A percentile compares a stretch with the other conserved stretches of the same genome.
Conservation (phyloP, 352 stramenopile genomes). For the Vaucheria bursata region DNA sequence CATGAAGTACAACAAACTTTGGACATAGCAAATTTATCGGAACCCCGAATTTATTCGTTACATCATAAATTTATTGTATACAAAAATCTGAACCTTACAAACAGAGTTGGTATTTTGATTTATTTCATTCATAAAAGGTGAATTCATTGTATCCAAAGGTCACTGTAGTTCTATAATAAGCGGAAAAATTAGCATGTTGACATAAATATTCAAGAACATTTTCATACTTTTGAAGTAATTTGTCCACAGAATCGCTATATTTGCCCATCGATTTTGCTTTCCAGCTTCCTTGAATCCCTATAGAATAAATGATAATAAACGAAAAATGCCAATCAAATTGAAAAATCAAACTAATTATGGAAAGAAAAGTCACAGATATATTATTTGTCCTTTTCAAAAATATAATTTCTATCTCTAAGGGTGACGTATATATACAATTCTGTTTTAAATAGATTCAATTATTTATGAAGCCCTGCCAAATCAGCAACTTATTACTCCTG, state of each 20-base stretch:
- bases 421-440: background rate
- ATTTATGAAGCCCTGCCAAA: background rate
- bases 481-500: background rate
- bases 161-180: too few relatives aligned
- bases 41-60: too few relatives aligned
- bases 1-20: too few relatives aligned
- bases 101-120: too few relatives aligned
- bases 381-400: background rate
- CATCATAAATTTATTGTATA: too few relatives aligned
- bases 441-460: background rate
- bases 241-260: background rate
- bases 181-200: too few relatives aligned
- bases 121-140: too few relatives aligned
- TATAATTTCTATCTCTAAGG: background rate
- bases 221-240: slow-evolving; percentile 5
- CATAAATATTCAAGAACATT: too few relatives aligned
- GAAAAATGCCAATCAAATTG: background rate
- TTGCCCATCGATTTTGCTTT: background rate
- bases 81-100: too few relatives aligned
- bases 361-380: too few relatives aligned
- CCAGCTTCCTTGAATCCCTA: background rate
- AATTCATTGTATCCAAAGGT: too few relatives aligned
- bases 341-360: background rate
- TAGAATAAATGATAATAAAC: background rate
- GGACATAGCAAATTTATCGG: too few relatives aligned